Base-by-base conservation (phyloP, 192 early-diverging fungal genomes). In the Umbelopsis isabellina region DNA sequence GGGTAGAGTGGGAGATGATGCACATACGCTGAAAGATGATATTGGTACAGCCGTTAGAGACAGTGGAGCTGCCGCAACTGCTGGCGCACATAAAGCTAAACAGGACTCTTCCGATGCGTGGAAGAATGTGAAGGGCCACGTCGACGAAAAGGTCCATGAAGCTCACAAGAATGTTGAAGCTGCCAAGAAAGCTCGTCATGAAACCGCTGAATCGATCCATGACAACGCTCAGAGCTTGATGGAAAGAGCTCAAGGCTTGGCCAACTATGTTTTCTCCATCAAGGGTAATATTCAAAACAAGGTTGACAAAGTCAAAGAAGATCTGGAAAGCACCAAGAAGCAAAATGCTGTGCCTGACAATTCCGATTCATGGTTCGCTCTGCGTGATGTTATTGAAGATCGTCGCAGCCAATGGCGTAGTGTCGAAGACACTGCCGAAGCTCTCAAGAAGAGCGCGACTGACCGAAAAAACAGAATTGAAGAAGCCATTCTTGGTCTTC, bases 301-400 rank as follows among this genome's bases (percentile, higher is more conserved):
- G 30, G 55, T 61, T 16, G 55, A 61, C 33, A 61, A 35, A 16
- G 55, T 61, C 55, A 61, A 61, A 30, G 55, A 61, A 61, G 55
- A 61, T 18, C 33, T 61, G 55, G 55, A 61, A 25, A 61, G 27
- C 30, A 33, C 55, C 55, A 61, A 61, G 13, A 61, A 33, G 25
- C 30, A 12, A 1, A 25, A 61, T 35, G 2, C 27, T 1, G 27
- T 10, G 21, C 7, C 33, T 8, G 33, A 61, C 4, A 61, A 61
- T 35, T 25, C 27, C 5, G 55, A 61, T 16, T 61, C 55, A n/a
- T 61, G 55, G 55, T 61, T 61, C 33, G 27, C 55, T 33, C 27
- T 61, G 11, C 55, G 55, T 18, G 55, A 61, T 61, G 55, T 61
- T 2, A 61, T 61, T 61, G 55, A 61, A 35, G 55, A 61, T 61